A percentile compares a stretch with the other conserved stretches of the same genome.
Evolutionary conservation across 1,284 basidiomycete species (phyloP).

Genomic region (Cutaneotrichosporon cutaneum): DNA sequence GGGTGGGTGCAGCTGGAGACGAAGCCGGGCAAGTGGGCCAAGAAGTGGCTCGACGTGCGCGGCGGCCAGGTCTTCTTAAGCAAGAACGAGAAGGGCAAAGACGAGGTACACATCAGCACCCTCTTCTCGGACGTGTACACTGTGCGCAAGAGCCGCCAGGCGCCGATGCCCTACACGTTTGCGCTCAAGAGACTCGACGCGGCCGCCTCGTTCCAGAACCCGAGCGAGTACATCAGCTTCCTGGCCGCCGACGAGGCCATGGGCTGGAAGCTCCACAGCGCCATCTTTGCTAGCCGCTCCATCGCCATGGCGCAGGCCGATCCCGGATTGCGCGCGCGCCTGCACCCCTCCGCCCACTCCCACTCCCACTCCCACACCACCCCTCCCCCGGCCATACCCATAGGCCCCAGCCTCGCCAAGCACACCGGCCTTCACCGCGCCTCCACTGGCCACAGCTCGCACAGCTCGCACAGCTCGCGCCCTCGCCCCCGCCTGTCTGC

Average conservation of each 20-base stretch:
- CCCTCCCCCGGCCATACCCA: background rate
- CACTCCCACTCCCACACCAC: background rate
- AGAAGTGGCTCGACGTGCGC: constrained; percentile 77
- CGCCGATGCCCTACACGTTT: constrained; percentile 71
- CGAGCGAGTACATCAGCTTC: constrained; percentile 75
- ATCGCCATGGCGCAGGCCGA: constrained; percentile 15
- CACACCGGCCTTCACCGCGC: background rate
- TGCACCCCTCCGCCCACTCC: background rate
- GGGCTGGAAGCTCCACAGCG: constrained; percentile 40
- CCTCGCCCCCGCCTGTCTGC: background rate
- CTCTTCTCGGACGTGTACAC: constrained; percentile 78
- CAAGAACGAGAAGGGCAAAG: constrained; percentile 82
- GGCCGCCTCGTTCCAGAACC: constrained; percentile 76
- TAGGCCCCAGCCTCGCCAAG: background rate
- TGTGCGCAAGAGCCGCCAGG: constrained; percentile 62
- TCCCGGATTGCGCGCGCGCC: background rate
- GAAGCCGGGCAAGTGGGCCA: constrained; percentile 88
- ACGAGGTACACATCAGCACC: constrained; percentile 58
- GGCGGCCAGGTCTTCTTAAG: constrained; percentile 80
- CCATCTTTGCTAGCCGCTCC: constrained; percentile 36
- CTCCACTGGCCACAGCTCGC: background rate
- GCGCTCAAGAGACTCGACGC: constrained; percentile 78
- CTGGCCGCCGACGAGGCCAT: constrained; percentile 66
- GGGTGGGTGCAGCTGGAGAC: constrained; percentile 80
- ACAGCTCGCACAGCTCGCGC: background rate